Evolutionary conservation across 305 asterid species (phyloP).

Genomic region (Solanum hybrid): DNA sequence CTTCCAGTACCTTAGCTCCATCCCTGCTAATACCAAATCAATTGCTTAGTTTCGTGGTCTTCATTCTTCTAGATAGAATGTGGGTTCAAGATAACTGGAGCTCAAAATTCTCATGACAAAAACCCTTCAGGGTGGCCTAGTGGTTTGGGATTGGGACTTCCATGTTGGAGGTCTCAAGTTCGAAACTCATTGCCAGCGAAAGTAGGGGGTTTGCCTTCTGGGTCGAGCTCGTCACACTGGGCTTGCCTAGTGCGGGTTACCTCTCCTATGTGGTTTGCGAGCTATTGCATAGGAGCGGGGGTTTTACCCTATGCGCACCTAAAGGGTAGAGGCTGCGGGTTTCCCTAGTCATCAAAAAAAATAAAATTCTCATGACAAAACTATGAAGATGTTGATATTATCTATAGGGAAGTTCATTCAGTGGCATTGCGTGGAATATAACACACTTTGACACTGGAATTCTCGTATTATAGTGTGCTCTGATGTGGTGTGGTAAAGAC

Average conservation of each 20-base stretch:
- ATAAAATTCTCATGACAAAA: neutral
- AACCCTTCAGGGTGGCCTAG: neutral
- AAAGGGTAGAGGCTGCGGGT: too few species aligned
- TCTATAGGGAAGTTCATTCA: neutral
- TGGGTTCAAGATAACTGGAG: neutral
- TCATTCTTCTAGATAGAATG: neutral
- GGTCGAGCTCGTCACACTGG: neutral
- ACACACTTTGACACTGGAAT: neutral
- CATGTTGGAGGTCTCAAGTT: neutral
- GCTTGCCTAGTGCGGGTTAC: neutral
- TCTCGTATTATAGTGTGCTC: neutral
- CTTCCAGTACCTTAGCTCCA: neutral
- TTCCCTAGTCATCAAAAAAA: too few species aligned
- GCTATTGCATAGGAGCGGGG: neutral
- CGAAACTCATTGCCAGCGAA: neutral
- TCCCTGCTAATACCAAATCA: neutral
- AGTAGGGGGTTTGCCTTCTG: neutral
- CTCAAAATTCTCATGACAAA: neutral
- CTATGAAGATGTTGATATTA: neutral
- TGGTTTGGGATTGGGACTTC: neutral
- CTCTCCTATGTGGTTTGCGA: neutral
- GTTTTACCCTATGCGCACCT: neutral
- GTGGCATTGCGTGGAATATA: neutral
- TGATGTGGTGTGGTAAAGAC: neutral
- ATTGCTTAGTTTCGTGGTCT: neutral